These are phyloP conservation scores for Boletus rubroflammeus DNA, from an alignment of 768 basidiomycete species.

Conservation along the genomic window DNA sequence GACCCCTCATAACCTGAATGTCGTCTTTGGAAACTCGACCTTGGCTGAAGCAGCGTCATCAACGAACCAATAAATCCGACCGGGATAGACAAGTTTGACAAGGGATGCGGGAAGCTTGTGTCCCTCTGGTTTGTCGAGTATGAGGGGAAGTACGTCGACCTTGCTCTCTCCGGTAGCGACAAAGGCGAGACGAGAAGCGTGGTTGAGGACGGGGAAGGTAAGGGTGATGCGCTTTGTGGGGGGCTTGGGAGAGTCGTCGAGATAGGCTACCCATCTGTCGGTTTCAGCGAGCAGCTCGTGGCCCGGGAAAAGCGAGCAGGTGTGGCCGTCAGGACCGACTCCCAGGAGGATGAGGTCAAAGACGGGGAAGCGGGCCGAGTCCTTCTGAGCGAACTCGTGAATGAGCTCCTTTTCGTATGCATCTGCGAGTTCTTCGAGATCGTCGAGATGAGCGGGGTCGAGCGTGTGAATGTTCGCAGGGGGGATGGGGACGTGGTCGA, in stretches of 20 bases:
- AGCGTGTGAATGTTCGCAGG: constrained; percentile 76
- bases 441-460: constrained; percentile 60
- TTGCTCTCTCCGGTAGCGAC: constrained; percentile 85
- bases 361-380: constrained; percentile 92
- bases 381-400: constrained; percentile 84
- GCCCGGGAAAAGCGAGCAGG: constrained; percentile 94
- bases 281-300: constrained; percentile 80
- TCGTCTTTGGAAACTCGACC: constrained; percentile 52
- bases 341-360: constrained; percentile 98
- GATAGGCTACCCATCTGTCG: constrained; percentile 91
- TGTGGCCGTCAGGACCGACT: constrained; percentile 98
- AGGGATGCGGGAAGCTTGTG: constrained; percentile 73
- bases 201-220: constrained; percentile 88
- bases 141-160: constrained; percentile 61
- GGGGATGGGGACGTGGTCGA: constrained; percentile 80
- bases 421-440: constrained; percentile 78
- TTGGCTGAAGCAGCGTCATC: constrained; percentile 78
- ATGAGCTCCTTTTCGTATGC: constrained; percentile 84
- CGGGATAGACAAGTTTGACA: constrained; percentile 74
- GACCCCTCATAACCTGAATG: constrained; percentile 49
- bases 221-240: constrained; percentile 88
- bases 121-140: constrained; percentile 79
- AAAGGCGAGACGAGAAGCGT: constrained; percentile 84
- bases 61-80: constrained; percentile 92
- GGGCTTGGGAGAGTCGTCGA: constrained; percentile 93